phyloP scores from a whole-genome alignment of 768 basidiomycete genomes.

The Pisolithus orientalis region DNA sequence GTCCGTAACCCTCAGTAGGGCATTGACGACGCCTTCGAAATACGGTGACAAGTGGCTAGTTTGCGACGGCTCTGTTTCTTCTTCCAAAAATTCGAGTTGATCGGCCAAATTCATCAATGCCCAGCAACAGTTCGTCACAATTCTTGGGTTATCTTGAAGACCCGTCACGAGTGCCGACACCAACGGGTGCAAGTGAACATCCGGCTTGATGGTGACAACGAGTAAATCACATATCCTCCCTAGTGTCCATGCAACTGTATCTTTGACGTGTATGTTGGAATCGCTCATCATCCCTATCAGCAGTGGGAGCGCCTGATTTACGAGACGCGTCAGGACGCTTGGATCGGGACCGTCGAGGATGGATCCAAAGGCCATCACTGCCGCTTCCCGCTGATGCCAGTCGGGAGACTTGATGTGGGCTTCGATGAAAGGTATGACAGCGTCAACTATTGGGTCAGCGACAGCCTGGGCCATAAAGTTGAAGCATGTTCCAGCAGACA shows the following conservation, averaged over 20 bases:
- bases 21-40: slow-evolving; percentile 80
- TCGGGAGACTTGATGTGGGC: slow-evolving; percentile 86
- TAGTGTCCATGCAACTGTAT: slow-evolving; percentile 97
- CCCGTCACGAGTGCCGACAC: slow-evolving; percentile 79
- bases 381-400: slow-evolving; percentile 96
- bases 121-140: slow-evolving; percentile 94
- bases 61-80: slow-evolving; percentile 45
- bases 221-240: slow-evolving; percentile 91
- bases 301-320: slow-evolving; percentile 88
- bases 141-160: slow-evolving; percentile 73
- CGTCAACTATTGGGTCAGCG: slow-evolving; percentile 82
- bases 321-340: slow-evolving; percentile 78
- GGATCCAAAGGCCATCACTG: slow-evolving; percentile 97
- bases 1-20: slow-evolving; percentile 82
- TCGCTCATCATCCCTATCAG: slow-evolving; percentile 96
- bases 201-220: slow-evolving; percentile 80
- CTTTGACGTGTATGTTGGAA: slow-evolving; percentile 78
- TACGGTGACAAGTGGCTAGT: slow-evolving; percentile 78
- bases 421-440: slow-evolving; percentile 97
- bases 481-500: slow-evolving; percentile 94
- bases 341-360: slow-evolving; percentile 97
- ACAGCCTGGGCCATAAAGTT: slow-evolving; percentile 86
- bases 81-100: slow-evolving; percentile 72
- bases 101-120: slow-evolving; percentile 93
- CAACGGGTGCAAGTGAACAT: slow-evolving; percentile 79